Evolutionary conservation across 371 early-diverging fungal genomes (phyloP), one percentile per base, ranked within the genome.

Genomic region (Haplosporangium sp.): DNA sequence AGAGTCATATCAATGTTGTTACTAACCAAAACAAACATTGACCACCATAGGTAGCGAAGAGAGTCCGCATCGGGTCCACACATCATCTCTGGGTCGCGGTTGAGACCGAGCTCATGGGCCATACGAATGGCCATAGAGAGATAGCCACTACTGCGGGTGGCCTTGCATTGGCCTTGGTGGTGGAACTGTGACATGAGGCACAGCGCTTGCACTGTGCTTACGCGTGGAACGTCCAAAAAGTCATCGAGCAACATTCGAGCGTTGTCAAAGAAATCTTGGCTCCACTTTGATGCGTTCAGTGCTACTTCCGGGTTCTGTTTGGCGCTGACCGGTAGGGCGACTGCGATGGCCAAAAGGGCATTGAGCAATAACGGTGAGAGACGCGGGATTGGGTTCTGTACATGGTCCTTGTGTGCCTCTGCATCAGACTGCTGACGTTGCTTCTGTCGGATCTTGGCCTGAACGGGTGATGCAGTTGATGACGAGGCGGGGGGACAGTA

Each of bases 111-210:
- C 62, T 93, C 94, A 59, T 89, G 85, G 16, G 91, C 90, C 92
- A 94, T 94, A 20, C 89, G 84, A 11, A 91, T 87, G 21, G 94
- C 95, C 87, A 89, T 86, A 12, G 90, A 89, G 40, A 87, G 86
- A 54, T 90, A 89, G 65, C 89, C 85, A 85, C 91, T 90, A 62
- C 89, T 88, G 8, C 86, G 81, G 11, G 85, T 85, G 20, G 83
- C 82, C 80, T 84, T 85, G 62, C 83, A 83, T 40, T 79, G 73
- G 37, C 87, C 86, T 61, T 87, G 87, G 55, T 91, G 87, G 62
- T 87, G 89, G 67, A 92, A 93, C 40, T 90, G 89, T 4, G 91
- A 86, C 72, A 94, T 71, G 23, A 93, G 73, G 18, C 94, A 73
- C 18, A 94, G 76, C 0, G 92, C 91, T 52, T 90, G 87, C 2